phyloP scores from a whole-genome alignment of 768 basidiomycete genomes.

The Pulveroboletus ravenelii region DNA sequence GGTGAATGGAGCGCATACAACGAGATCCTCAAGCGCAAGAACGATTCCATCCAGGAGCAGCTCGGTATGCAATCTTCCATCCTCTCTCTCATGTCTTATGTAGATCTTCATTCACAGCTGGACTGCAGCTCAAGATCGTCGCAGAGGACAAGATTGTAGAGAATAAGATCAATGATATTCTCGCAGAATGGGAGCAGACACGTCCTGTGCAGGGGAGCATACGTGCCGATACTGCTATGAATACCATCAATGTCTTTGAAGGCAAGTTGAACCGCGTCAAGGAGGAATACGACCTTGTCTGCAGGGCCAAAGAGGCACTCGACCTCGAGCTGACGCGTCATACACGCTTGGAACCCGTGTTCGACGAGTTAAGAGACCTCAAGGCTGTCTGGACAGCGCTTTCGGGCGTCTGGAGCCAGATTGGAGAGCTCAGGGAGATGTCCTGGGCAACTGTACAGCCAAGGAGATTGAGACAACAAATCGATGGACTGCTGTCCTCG shows the following conservation, averaged over 20 bases:
- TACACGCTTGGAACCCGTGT: constrained; percentile 87
- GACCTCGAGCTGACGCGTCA: constrained; percentile 88
- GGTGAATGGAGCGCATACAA: constrained; percentile 99
- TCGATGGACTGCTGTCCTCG: constrained; percentile 86
- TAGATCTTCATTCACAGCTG: constrained; percentile 47
- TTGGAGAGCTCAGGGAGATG: constrained; percentile 82
- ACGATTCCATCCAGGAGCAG: constrained; percentile 97
- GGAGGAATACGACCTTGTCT: constrained; percentile 94
- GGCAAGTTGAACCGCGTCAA: constrained; percentile 82
- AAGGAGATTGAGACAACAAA: constrained; percentile 88
- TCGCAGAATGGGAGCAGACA: constrained; percentile 91
- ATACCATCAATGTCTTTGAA: constrained; percentile 93
- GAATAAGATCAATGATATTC: constrained; percentile 88
- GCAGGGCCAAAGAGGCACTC: constrained; percentile 94
- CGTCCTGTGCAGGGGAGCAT: constrained; percentile 96
- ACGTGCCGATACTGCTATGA: constrained; percentile 95
- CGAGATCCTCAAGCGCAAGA: constrained; percentile 96
- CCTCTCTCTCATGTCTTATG: constrained; percentile 5
- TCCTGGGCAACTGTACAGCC: constrained; percentile 92
- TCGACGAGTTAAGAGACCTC: constrained; percentile 92
- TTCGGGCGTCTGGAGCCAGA: constrained; percentile 94
- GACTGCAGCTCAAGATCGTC: constrained; percentile 98
- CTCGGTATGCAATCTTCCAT: constrained; percentile 55
- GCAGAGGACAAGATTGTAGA: constrained; percentile 98
- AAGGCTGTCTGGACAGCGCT: constrained; percentile 99